These are phyloP conservation scores for Colletotrichum sublineola DNA, from an alignment of 2,329 filamentous ascomycete species.

Conservation along the genomic window DNA sequence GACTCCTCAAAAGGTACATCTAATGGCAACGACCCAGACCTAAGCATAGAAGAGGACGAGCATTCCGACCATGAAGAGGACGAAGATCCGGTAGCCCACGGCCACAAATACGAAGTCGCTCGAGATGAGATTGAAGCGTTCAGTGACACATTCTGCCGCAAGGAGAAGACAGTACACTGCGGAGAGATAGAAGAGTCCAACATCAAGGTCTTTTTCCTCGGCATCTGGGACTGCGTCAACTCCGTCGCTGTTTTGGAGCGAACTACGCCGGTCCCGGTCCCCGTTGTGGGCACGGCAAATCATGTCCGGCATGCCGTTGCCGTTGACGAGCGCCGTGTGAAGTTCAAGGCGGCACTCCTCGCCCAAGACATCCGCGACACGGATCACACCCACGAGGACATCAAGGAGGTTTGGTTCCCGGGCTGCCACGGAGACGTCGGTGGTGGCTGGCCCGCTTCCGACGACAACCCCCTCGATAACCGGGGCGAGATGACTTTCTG, in stretches of 20 bases:
- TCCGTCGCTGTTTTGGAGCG: conserved; percentile 60
- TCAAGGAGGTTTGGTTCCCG: conserved; percentile 67
- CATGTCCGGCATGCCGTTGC: conserved; percentile 66
- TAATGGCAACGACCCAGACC: neutral
- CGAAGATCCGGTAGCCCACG: conserved; percentile 45
- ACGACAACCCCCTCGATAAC: conserved; percentile 45
- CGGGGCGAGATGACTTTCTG: conserved; percentile 48
- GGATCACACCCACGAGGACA: conserved; percentile 52
- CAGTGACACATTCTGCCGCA: conserved; percentile 62
- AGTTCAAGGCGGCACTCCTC: conserved; percentile 66
- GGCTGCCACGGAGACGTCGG: conserved; percentile 68
- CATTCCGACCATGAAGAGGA: conserved; percentile 44
- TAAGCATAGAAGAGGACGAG: conserved; percentile 48
- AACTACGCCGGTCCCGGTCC: conserved; percentile 54
- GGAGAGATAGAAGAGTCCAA: conserved; percentile 47
- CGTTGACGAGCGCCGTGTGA: conserved; percentile 66
- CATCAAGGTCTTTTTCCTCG: conserved; percentile 67
- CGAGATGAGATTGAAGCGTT: conserved; percentile 59
- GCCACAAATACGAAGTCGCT: conserved; percentile 45
- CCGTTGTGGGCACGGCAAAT: conserved; percentile 56
- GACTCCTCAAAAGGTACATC: conserved; percentile 38
- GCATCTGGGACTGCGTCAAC: conserved; percentile 68
- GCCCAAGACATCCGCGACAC: conserved; percentile 54
- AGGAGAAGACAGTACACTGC: conserved; percentile 45
- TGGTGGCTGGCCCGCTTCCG: conserved; percentile 62